These are phyloP conservation scores for Heritiera littoralis DNA, from an alignment of 345 rosid genomes.

Conservation along the genomic window DNA sequence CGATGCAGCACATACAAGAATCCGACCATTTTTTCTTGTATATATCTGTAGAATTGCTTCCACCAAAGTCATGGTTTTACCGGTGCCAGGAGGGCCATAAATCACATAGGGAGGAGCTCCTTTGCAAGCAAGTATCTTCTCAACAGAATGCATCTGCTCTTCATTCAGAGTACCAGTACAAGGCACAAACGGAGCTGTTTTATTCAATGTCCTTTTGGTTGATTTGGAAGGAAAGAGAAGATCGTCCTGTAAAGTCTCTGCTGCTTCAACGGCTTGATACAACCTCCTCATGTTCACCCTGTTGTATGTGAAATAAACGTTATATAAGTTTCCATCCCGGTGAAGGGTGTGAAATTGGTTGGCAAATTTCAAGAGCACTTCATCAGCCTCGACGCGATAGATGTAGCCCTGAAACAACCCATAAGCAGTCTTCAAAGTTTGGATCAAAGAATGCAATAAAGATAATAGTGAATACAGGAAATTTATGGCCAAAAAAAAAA, in stretches of 20 bases:
- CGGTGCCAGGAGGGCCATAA: conserved; percentile 73
- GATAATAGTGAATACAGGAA: not conserved
- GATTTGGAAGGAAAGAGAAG: conserved; percentile 50
- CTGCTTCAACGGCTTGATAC: conserved; percentile 59
- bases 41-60: conserved; percentile 61
- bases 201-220: conserved; percentile 24
- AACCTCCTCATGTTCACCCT: conserved; percentile 49
- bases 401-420: conserved; percentile 46
- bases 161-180: conserved; percentile 39
- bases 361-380: conserved; percentile 47
- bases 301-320: conserved; percentile 43
- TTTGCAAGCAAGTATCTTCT: conserved; percentile 53
- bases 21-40: conserved; percentile 31
- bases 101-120: conserved; percentile 66
- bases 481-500: too few relatives aligned
- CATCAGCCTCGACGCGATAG: conserved; percentile 57
- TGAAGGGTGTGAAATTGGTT: conserved; percentile 36
- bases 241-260: conserved; percentile 37
- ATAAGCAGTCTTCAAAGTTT: not conserved
- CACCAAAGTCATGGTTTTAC: conserved; percentile 58
- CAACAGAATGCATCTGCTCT: conserved; percentile 53
- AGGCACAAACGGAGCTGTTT: conserved; percentile 32
- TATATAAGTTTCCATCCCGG: conserved; percentile 32
- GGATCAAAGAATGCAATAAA: conserved; percentile 2
- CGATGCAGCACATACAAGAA: conserved; percentile 64